Evolutionary conservation across 2,329 filamentous ascomycete genomes (phyloP).

Genomic region (Graphiopsis chlorocephala): DNA sequence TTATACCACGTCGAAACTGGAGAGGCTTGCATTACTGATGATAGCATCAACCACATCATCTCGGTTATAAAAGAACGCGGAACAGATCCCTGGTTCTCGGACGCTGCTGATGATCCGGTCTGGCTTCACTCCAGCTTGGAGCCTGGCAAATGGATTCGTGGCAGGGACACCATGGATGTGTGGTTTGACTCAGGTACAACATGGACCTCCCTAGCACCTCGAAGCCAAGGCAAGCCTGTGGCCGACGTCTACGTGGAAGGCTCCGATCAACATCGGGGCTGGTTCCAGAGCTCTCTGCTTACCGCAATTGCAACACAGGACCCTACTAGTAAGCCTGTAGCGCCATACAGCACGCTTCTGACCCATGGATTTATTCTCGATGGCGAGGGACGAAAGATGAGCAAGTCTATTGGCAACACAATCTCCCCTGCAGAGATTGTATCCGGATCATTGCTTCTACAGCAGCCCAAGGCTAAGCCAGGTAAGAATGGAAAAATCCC

Average conservation of each 20-base stretch:
- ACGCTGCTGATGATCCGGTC: conserved; percentile 67
- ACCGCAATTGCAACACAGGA: conserved; percentile 71
- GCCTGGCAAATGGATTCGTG: conserved; percentile 62
- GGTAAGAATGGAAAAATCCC: conserved; percentile 43
- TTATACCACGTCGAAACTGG: conserved; percentile 65
- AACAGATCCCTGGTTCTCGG: conserved; percentile 93
- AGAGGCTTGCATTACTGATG: conserved; percentile 72
- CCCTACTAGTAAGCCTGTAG: conserved; percentile 39
- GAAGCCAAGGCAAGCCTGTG: conserved; percentile 39
- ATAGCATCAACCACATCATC: conserved; percentile 82
- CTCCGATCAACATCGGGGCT: conserved; percentile 92
- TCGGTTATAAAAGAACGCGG: conserved; percentile 71
- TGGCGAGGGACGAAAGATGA: conserved; percentile 92
- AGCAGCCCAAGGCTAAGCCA: conserved; percentile 56
- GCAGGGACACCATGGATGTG: conserved; percentile 96
- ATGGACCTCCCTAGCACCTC: conserved; percentile 61
- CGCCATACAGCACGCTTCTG: conserved; percentile 85
- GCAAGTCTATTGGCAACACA: conserved; percentile 90
- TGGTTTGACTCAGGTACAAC: conserved; percentile 99
- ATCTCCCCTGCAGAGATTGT: conserved; percentile 81
- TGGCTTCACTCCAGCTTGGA: conserved; percentile 71
- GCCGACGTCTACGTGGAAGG: conserved; percentile 93
- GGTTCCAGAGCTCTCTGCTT: conserved; percentile 95
- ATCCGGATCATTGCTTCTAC: conserved; percentile 73
- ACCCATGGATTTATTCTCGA: conserved; percentile 96